These are phyloP conservation scores for Yamadazyma songkhlaensis DNA, from an alignment of 1,139 yeast genomes.

Conservation along the genomic window DNA sequence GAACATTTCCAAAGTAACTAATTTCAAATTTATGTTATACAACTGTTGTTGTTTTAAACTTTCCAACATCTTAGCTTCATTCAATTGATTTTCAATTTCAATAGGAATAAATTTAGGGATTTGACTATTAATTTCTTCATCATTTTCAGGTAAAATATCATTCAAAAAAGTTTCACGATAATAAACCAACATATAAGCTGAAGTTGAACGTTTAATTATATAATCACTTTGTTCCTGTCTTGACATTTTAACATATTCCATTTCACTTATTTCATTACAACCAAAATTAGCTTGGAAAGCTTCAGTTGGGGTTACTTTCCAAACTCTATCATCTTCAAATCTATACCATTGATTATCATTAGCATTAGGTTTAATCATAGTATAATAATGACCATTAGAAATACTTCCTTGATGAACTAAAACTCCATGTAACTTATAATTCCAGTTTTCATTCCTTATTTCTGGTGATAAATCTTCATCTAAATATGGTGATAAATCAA, in stretches of 20 bases:
- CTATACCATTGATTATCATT: constrained; percentile 72
- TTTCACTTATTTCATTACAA: constrained; percentile 55
- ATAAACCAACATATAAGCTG: constrained; percentile 96
- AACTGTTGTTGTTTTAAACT: constrained; percentile 78
- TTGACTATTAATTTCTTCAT: constrained; percentile 34
- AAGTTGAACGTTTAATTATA: constrained; percentile 73
- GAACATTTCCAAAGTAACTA: constrained; percentile 53
- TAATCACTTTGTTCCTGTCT: constrained; percentile 63
- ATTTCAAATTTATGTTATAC: constrained; percentile 59
- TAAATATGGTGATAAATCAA: constrained; percentile 77
- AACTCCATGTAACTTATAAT: constrained; percentile 85
- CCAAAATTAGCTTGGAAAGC: constrained; percentile 95
- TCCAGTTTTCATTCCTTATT: constrained; percentile 60
- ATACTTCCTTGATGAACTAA: constrained; percentile 95
- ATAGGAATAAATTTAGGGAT: constrained; percentile 71
- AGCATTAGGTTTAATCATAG: constrained; percentile 79
- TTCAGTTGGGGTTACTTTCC: constrained; percentile 78
- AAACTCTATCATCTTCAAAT: constrained; percentile 94
- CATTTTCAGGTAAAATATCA: constrained; percentile 58
- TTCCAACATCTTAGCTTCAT: constrained; percentile 57
- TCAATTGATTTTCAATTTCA: constrained; percentile 63
- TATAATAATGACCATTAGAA: constrained; percentile 94
- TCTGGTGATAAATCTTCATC: constrained; percentile 52
- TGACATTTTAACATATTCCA: constrained; percentile 47
- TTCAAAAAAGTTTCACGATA: constrained; percentile 63